Percentiles rank a stretch among this genome's conserved stretches.
Conservation (phyloP, 2,329 filamentous ascomycete species). For the Xylaria polymorpha region DNA sequence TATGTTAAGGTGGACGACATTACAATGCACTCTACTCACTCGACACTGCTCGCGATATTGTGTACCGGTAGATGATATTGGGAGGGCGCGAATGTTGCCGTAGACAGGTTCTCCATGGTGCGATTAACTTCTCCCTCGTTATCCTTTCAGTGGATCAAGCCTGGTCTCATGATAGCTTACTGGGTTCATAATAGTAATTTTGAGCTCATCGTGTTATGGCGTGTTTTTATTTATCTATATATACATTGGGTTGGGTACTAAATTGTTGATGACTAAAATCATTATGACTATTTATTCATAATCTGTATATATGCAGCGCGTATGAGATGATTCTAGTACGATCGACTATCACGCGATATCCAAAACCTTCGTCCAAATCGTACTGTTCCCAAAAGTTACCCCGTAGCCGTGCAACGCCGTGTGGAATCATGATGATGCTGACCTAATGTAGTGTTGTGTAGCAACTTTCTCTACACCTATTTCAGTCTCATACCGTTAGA, state of each 20-base stretch:
- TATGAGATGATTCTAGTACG: not conserved
- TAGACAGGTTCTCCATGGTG: not conserved
- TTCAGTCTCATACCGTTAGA: conserved; percentile 51
- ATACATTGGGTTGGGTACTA: not conserved
- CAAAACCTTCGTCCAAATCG: not conserved
- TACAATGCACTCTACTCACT: not conserved
- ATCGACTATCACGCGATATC: not conserved
- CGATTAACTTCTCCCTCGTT: not conserved
- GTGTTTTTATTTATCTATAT: conserved; percentile 23
- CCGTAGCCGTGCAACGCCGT: conserved; percentile 27
- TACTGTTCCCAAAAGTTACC: conserved; percentile 5
- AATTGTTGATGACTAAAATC: conserved; percentile 4
- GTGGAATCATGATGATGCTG: conserved; percentile 19
- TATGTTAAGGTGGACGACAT: not conserved
- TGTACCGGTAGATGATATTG: not conserved
- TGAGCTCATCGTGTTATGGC: not conserved
- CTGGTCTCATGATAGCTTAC: not conserved
- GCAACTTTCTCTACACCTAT: conserved; percentile 6
- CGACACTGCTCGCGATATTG: not conserved
- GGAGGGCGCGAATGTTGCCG: not conserved
- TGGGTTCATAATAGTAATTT: not conserved
- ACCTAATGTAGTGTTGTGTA: not conserved
- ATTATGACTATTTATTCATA: conserved; percentile 19
- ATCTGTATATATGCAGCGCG: conserved; percentile 1
- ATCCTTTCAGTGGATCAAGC: not conserved